Base-by-base conservation (phyloP, 306 rosid species). In the Elaeagnus macrophylla region DNA sequence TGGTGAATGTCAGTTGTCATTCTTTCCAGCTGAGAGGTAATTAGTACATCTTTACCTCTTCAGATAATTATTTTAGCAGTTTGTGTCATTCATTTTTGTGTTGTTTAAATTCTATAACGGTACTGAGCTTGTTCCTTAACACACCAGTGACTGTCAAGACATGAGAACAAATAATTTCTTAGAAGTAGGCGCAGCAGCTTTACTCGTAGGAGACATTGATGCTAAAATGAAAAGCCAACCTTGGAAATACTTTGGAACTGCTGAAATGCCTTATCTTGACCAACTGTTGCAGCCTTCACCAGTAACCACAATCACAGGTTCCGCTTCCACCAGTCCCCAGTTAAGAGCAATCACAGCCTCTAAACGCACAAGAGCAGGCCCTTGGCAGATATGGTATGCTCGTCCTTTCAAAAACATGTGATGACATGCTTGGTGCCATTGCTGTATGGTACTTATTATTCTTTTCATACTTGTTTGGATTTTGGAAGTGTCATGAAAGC, bases 211-310 rank as follows among this genome's bases (percentile, higher is more conserved):
- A 72, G 93, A 87, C 45, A 64, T 81, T 66, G 85, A 93, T 71
- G 79, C 95, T 60, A 93, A 80, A 82, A 81, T 81, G 85, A 93
- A 79, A 51, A 95, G 82, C 65, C 87, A 85, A 56, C 86, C 94
- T 9, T 88, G 94, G 99, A 87, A 84, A 71, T 65, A 62, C 75
- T 87, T 93, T 64, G 99, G 99, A 77, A 93, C 96, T 57, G 81
- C 90, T 57, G 95, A 88, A 67, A 82, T 93, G 95, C 99, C 99
- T 61, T 93, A 80, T 71, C 79, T 87, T 68, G 99, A 93, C 72
- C 96, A 93, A 73, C 84, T 93, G 41, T 61, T 83, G 80, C 95
- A 80, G 78, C 85, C 94, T 67, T 84, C 89, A 6, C 95, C 95
- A 37, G 88, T 87, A 60, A 71, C 95, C 36, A 79, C 95, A 45